Conservation (phyloP, 768 basidiomycete genomes). For the Collybia nuda region DNA sequence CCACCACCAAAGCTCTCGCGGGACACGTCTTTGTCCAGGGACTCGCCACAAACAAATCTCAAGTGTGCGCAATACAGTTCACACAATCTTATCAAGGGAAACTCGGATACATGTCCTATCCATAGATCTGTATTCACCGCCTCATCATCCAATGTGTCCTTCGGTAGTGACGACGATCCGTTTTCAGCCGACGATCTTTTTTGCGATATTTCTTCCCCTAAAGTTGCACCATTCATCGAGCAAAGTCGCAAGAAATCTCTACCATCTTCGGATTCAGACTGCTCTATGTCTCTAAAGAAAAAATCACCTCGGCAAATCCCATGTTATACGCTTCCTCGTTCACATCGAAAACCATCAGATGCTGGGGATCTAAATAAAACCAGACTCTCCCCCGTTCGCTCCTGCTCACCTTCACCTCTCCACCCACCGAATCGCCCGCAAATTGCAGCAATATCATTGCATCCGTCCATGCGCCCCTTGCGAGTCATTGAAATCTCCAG, state of each 20-base stretch:
- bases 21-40: background rate
- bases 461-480: background rate
- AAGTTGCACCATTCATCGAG: background rate
- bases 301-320: constrained; percentile 20
- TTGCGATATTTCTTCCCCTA: background rate
- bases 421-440: background rate
- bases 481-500: constrained; percentile 38
- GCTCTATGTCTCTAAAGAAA: background rate
- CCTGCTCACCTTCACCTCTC: constrained; percentile 8
- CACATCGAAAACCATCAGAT: background rate
- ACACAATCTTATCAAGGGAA: background rate
- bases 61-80: background rate
- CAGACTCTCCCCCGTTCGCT: background rate
- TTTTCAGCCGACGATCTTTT: constrained; percentile 13
- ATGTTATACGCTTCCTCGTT: constrained; percentile 15
- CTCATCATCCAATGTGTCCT: background rate
- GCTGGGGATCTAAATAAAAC: background rate
- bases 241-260: constrained; percentile 7
- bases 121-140: constrained; percentile 8
- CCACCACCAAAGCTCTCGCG: background rate
- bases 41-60: background rate
- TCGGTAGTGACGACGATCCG: constrained; percentile 6
- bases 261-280: constrained; percentile 20
- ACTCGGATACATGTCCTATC: constrained; percentile 11
- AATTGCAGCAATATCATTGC: background rate